Conservation (phyloP, 2,329 filamentous ascomycete species). For the Aspergillus sp. region DNA sequence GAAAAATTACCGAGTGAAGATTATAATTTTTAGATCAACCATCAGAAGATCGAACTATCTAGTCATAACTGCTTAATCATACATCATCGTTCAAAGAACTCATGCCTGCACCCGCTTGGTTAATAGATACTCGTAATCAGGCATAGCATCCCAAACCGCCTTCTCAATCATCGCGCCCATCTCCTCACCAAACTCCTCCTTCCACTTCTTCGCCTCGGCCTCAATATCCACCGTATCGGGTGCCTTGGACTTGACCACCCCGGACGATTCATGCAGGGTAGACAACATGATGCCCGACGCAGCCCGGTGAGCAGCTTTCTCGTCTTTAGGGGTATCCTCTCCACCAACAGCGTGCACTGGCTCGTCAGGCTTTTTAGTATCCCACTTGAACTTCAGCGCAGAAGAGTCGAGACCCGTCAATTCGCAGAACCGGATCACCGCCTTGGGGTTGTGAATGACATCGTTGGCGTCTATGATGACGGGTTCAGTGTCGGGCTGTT, state of each 20-base stretch:
- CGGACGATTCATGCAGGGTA: conserved; percentile 14
- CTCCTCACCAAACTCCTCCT: conserved; percentile 9
- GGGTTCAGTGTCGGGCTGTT: conserved; percentile 3
- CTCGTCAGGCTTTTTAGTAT: background rate
- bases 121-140: background rate
- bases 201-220: conserved; percentile 17
- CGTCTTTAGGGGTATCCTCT: too few relatives aligned
- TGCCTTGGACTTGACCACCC: conserved; percentile 13
- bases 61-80: too few relatives aligned
- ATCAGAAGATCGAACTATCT: too few relatives aligned
- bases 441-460: conserved; percentile 15
- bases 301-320: too few relatives aligned
- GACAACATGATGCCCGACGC: conserved; percentile 7
- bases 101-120: background rate
- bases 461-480: conserved; percentile 24
- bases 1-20: too few relatives aligned
- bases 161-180: conserved; percentile 1
- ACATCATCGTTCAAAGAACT: too few relatives aligned
- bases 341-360: background rate
- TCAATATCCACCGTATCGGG: conserved; percentile 15
- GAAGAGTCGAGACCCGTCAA: conserved; percentile 17
- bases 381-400: conserved; percentile 14
- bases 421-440: conserved; percentile 12
- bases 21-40: too few relatives aligned
- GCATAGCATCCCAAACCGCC: background rate